phyloP scores from a whole-genome alignment of 257 asterid genomes.

The Cynanchum wilfordii region DNA sequence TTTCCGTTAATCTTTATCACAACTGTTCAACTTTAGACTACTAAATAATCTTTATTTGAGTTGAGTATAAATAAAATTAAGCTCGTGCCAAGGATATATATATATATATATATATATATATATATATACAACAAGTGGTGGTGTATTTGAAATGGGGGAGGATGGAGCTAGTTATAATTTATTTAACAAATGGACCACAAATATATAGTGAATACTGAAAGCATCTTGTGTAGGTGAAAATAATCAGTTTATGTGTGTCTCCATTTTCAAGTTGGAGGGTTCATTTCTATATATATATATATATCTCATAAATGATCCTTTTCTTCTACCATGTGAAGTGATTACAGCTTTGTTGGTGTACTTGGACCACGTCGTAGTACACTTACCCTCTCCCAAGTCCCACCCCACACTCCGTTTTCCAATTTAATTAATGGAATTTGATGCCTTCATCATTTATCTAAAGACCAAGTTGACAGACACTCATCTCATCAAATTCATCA shows the following conservation, averaged over 20 bases:
- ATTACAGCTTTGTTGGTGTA: slow-evolving; percentile 4
- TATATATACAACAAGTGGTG: no score
- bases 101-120: no score
- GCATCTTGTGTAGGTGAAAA: slow-evolving; percentile 20
- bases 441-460: not conserved
- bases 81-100: no score
- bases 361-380: slow-evolving; percentile 20
- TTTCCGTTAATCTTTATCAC: not conserved
- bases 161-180: no score
- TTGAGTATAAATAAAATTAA: no score
- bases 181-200: slow-evolving; percentile 37
- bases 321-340: slow-evolving; percentile 20
- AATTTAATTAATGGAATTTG: not conserved
- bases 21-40: no score
- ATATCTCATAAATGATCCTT: slow-evolving; percentile 12
- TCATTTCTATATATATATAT: slow-evolving; percentile 2
- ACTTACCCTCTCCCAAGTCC: not conserved
- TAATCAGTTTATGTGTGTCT: slow-evolving; percentile 25
- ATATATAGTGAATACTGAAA: slow-evolving; percentile 9
- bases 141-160: no score
- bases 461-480: not conserved
- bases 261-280: slow-evolving; percentile 14
- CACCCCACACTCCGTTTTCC: slow-evolving; percentile 4
- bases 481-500: no score
- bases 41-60: no score